Evolutionary conservation across 1,284 basidiomycete species (phyloP).

Genomic region (Mycena citricolor): DNA sequence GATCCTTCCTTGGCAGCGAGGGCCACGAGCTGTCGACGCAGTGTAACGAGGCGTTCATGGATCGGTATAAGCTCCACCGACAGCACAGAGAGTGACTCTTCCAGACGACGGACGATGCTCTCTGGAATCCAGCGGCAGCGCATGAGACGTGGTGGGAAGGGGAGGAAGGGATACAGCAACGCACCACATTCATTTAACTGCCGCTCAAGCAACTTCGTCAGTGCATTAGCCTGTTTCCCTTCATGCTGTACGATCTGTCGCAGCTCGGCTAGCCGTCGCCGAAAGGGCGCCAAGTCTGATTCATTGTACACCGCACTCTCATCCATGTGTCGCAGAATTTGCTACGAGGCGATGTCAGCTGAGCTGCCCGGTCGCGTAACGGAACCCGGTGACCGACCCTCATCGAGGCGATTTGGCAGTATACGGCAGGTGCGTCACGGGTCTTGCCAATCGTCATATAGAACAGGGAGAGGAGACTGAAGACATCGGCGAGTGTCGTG

Average conservation of each 20-base stretch:
- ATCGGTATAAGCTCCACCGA: conserved; percentile 87
- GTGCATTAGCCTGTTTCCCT: conserved; percentile 71
- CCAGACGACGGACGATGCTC: conserved; percentile 70
- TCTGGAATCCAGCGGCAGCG: no score
- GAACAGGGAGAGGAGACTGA: conserved; percentile 88
- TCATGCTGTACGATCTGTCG: conserved; percentile 83
- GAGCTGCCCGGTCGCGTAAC: conserved; percentile 13
- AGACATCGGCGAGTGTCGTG: conserved; percentile 90
- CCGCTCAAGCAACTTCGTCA: conserved; percentile 88
- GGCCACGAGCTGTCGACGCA: conserved; percentile 87
- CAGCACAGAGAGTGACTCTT: conserved; percentile 83
- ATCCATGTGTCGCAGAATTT: conserved; percentile 92
- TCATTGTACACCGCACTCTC: conserved; percentile 94
- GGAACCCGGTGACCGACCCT: conserved; percentile 59
- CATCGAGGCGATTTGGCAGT: conserved; percentile 93
- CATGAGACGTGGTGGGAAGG: no score
- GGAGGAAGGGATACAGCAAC: conserved; percentile 33
- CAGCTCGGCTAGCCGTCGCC: conserved; percentile 75
- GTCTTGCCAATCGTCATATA: conserved; percentile 94
- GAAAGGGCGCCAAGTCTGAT: conserved; percentile 83
- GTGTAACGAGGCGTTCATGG: conserved; percentile 85
- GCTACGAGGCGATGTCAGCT: conserved; percentile 50
- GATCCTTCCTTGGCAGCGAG: conserved; percentile 86
- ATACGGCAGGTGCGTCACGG: conserved; percentile 88
- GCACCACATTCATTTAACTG: conserved; percentile 91